These are phyloP conservation scores for Candida fluviatilis DNA, from an alignment of 805 yeast genomes.

Conservation along the genomic window DNA sequence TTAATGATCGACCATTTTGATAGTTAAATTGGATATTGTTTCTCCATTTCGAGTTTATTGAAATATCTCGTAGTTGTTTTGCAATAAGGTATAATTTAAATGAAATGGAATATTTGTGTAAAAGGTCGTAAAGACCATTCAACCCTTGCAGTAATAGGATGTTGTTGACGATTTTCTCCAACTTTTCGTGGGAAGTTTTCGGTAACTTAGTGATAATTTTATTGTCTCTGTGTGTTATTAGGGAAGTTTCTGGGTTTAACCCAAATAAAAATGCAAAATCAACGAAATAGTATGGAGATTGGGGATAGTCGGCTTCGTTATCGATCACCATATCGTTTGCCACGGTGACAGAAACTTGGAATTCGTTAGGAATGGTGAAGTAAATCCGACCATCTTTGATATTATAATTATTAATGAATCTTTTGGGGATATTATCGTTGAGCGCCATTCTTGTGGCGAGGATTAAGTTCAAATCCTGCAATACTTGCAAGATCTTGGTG, in stretches of 20 bases:
- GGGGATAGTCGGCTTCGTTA: conserved; percentile 41
- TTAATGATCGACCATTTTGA: conserved; percentile 48
- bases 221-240: conserved; percentile 26
- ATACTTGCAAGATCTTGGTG: conserved; percentile 52
- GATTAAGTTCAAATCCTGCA: conserved; percentile 67
- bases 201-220: conserved; percentile 29
- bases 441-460: conserved; percentile 73
- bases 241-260: conserved; percentile 32
- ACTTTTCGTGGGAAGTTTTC: conserved; percentile 25
- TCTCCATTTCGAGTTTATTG: conserved; percentile 49
- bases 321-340: conserved; percentile 52
- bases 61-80: conserved; percentile 48
- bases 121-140: conserved; percentile 48
- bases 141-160: conserved; percentile 46
- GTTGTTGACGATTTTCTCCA: conserved; percentile 56
- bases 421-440: conserved; percentile 57
- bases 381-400: conserved; percentile 75
- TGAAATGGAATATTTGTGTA: conserved; percentile 58
- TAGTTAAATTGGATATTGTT: conserved; percentile 56
- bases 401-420: conserved; percentile 53
- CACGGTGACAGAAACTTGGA: conserved; percentile 61
- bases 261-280: conserved; percentile 67
- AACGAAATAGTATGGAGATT: conserved; percentile 70
- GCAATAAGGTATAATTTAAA: conserved; percentile 61
- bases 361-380: conserved; percentile 59